These are phyloP conservation scores for Globisporangium sylvaticum DNA, from an alignment of 352 stramenopile species.

Conservation along the genomic window DNA sequence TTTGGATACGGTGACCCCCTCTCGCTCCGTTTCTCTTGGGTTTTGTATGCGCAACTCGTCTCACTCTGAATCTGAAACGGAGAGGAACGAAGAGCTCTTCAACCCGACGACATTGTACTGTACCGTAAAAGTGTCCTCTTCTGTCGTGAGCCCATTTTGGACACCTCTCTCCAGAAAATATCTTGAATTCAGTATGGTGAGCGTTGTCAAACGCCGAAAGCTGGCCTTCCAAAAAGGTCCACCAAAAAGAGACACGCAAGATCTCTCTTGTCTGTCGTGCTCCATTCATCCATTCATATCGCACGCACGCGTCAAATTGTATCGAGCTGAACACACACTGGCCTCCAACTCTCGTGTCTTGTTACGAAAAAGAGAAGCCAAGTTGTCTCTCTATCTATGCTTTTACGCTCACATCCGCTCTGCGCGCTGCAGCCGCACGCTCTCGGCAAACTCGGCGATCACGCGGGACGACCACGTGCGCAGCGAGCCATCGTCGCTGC, in stretches of 20 bases:
- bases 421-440: constrained; percentile 12
- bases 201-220: background rate
- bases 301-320: too few species aligned
- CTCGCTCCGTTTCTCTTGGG: background rate
- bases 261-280: background rate
- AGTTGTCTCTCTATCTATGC: too few species aligned
- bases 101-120: background rate
- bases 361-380: too few species aligned
- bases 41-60: background rate
- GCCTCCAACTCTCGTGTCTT: too few species aligned
- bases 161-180: too few species aligned
- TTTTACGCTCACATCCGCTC: too few species aligned
- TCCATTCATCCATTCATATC: background rate
- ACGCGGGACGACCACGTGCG: constrained; percentile 33
- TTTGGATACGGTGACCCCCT: background rate
- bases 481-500: constrained; percentile 12
- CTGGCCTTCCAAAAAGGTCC: background rate
- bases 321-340: too few species aligned
- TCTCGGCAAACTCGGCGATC: constrained; percentile 38
- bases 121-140: background rate
- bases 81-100: background rate
- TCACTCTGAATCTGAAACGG: background rate
- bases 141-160: too few species aligned
- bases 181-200: background rate
- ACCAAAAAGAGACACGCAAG: background rate